Base-by-base conservation (phyloP, 2,329 filamentous ascomycete species). In the Fusarium hostae region DNA sequence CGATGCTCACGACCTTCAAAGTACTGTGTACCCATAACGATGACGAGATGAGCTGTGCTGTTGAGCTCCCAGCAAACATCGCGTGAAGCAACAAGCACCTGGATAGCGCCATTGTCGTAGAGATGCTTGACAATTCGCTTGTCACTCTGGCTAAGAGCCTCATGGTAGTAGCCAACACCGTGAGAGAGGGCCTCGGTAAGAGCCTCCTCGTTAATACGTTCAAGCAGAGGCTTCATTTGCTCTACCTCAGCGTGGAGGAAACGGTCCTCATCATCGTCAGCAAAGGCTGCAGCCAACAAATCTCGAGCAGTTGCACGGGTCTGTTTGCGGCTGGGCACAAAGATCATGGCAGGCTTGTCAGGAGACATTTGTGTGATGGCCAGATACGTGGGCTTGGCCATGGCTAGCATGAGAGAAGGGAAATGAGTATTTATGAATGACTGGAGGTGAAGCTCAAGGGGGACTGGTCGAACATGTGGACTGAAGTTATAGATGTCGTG, bases 401-500 rank as follows among this genome's bases (percentile, higher is more conserved):
- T 99, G 18, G 96, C 95, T 74, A 99, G 88, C 96, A 99, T 99
- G 43, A 99, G 87, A 15, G 96, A 98, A 7, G 96, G 97, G 84
- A 97, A 98, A 79, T 99, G 97, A 50, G 97, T 94, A 66, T 97
- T 97, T 32, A 91, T 93, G 83, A 96, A 99, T 2, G 95, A 95
- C 81, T 99, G 96, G 51, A 99, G 92, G 79, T 98, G 94, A 63
- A 99, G 88, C 80, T 98, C 95, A 35, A 99, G 85, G 26, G 95
- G 95, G 22, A 98, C 90, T 2, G 94, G 92, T 62, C 97, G 91
- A 68, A 95, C 91, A 77, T 95, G 92, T 4, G 96, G 96, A 76
- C 94, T 97, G 84, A 99, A 99, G 84, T 99, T 99, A 87, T 95
- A 99, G 71, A 97, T 97, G 52, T 96, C 97, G 80, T 99, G 96